These are phyloP conservation scores for Oryza glaberrima DNA, from an alignment of 176 grass and related monocot species.

Conservation along the genomic window DNA sequence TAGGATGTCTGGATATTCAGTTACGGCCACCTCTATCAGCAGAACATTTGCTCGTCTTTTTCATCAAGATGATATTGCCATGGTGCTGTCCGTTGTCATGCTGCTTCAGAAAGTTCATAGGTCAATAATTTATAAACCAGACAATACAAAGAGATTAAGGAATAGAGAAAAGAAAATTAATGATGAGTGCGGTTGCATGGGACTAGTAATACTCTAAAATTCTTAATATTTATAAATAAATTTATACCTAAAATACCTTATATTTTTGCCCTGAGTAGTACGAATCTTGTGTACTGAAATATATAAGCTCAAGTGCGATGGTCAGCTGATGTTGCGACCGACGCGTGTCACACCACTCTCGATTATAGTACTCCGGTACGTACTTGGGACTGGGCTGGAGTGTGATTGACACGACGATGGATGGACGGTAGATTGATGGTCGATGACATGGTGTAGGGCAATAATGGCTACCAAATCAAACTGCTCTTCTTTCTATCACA, in stretches of 20 bases:
- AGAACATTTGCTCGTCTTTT: neutral
- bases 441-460: neutral
- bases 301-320: no score
- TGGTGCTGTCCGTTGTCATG: no score
- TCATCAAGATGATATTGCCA: neutral
- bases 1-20: no score
- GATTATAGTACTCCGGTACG: neutral
- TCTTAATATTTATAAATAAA: no score
- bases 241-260: no score
- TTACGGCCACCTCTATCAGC: no score
- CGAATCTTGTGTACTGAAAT: no score
- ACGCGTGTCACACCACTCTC: constrained; percentile 4
- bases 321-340: neutral
- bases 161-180: no score
- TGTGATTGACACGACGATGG: constrained; percentile 5
- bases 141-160: no score
- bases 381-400: neutral
- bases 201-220: no score
- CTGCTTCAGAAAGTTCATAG: neutral
- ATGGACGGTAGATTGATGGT: neutral
- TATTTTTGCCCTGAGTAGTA: no score
- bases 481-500: neutral
- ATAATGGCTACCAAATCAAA: neutral
- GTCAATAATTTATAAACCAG: neutral
- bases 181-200: no score